These are phyloP conservation scores for Lentinula detonsa DNA, from an alignment of 768 basidiomycete genomes.

Conservation along the genomic window DNA sequence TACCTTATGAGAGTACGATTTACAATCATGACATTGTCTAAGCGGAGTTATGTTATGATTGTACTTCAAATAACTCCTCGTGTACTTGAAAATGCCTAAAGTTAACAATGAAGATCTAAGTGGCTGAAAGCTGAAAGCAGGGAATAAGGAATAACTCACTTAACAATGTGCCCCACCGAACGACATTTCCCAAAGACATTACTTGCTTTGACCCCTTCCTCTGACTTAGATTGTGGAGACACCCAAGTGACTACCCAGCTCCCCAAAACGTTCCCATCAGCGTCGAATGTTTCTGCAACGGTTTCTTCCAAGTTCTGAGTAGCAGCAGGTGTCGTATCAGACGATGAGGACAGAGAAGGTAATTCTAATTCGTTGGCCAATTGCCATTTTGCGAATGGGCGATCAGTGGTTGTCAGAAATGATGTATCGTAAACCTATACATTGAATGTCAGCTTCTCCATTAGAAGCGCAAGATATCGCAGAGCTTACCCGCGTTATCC, in stretches of 20 bases:
- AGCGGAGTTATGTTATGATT: neutral
- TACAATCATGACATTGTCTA: no score
- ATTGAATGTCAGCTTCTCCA: neutral
- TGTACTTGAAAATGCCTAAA: slow-evolving; percentile 42
- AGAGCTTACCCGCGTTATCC: slow-evolving; percentile 50
- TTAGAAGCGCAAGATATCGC: neutral
- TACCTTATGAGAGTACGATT: no score
- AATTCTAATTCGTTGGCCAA: slow-evolving; percentile 51
- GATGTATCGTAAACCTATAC: slow-evolving; percentile 61
- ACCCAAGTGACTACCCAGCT: slow-evolving; percentile 79
- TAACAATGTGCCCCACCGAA: slow-evolving; percentile 54
- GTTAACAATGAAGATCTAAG: neutral
- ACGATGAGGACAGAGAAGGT: slow-evolving; percentile 17
- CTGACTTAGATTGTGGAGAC: slow-evolving; percentile 8
- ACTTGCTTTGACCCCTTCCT: neutral
- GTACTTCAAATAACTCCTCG: slow-evolving; percentile 30
- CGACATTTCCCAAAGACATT: slow-evolving; percentile 59
- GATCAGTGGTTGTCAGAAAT: slow-evolving; percentile 59
- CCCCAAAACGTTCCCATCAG: slow-evolving; percentile 55
- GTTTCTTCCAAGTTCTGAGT: slow-evolving; percentile 49
- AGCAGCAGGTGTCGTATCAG: neutral
- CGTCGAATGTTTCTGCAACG: slow-evolving; percentile 67
- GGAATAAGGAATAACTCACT: slow-evolving; percentile 37
- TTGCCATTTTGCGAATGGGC: slow-evolving; percentile 81
- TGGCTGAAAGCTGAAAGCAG: neutral